These are phyloP conservation scores for Calocybe gangraenosa DNA, from an alignment of 768 basidiomycete genomes.

Conservation along the genomic window DNA sequence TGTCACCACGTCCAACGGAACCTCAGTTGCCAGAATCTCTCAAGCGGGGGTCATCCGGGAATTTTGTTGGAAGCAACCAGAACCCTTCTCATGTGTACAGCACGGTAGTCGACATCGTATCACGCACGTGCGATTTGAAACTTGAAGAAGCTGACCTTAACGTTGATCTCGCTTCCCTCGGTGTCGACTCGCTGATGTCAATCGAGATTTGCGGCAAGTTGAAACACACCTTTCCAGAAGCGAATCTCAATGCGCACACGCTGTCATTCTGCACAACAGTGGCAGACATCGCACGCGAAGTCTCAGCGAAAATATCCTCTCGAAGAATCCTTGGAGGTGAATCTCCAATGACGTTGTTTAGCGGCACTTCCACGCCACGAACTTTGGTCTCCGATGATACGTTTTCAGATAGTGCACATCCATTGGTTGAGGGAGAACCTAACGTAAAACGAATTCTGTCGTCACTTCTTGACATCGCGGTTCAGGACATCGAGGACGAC, in stretches of 20 bases:
- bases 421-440: slow-evolving; percentile 19
- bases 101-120: slow-evolving; percentile 33
- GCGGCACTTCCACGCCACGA: slow-evolving; percentile 27
- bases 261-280: slow-evolving; percentile 33
- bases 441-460: slow-evolving; percentile 39
- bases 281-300: slow-evolving; percentile 29
- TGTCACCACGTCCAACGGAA: neutral
- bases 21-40: neutral
- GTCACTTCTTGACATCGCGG: slow-evolving; percentile 39
- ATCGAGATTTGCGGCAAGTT: slow-evolving; percentile 49
- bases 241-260: slow-evolving; percentile 23
- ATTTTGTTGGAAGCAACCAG: neutral
- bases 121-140: slow-evolving; percentile 38
- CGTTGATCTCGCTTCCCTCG: slow-evolving; percentile 46
- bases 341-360: slow-evolving; percentile 13
- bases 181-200: slow-evolving; percentile 61
- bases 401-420: slow-evolving; percentile 15
- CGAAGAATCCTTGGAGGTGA: neutral
- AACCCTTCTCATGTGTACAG: slow-evolving; percentile 18
- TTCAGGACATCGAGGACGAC: slow-evolving; percentile 37
- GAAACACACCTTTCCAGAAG: slow-evolving; percentile 27
- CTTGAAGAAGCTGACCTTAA: slow-evolving; percentile 28
- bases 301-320: slow-evolving; percentile 16
- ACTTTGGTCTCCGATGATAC: slow-evolving; percentile 37
- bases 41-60: neutral